Evolutionary conservation across 176 grass and related monocot genomes (phyloP), one percentile per base, ranked within the genome.

Genomic region (Oryza nivara): DNA sequence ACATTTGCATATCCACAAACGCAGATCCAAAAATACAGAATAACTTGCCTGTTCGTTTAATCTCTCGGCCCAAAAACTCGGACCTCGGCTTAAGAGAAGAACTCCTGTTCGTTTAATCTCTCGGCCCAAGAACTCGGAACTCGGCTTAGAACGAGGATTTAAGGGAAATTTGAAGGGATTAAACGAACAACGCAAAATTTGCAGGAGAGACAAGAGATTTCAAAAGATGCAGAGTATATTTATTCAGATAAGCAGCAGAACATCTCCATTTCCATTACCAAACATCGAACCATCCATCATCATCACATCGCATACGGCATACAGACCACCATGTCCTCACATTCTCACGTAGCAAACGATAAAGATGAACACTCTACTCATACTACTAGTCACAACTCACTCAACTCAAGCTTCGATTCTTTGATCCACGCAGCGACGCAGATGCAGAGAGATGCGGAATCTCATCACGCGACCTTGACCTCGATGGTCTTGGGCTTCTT

Each of bases 401-500:
- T 15, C 17, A 20, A 16, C 65, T 15, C 19, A n/a, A 11, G 47
- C 47, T 4, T 14, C 12, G 47, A 49, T 49, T 15, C 5, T 17
- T 60, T 3, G 56, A 60, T 60, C 54, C 54, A 60, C 19, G 19
- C 28, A 7, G n/a, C 17, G 11, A 3, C 19, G 11, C 19, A 58
- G 52, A 58, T 17, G 17, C 6, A 20, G 4, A 7, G 52, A 52
- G 51, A 58, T 8, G n/a, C 9, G 16, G 51, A 12, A 44, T 44
- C 47, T 89, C 67, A 93, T 32, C 40, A 41, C 40, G 83, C 83
- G 38, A 94, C 79, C 89, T 92, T 90, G 9, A 97, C 89, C 81
- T 97, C 87, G 84, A 97, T 88, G 74, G 87, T 90, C 87, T 90
- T 94, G 66, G 91, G 89, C 82, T 97, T 97, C 89, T 97, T 97